Evolutionary conservation across 1,284 basidiomycete species (phyloP), one percentile per base, ranked within the genome.

Genomic region (Moesziomyces globuligerus): DNA sequence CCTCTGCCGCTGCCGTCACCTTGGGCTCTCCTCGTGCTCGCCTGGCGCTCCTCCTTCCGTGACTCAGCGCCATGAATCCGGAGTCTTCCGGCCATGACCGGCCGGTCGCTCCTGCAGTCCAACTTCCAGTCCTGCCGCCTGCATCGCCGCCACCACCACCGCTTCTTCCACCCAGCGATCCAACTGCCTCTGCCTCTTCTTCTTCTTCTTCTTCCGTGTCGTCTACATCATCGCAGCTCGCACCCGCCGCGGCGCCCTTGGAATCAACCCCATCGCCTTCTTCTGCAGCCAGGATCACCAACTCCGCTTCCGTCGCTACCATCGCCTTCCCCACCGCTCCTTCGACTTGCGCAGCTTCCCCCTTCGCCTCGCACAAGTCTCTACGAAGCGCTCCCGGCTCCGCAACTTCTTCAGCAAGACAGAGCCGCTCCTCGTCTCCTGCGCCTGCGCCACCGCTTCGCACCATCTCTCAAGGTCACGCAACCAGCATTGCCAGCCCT

Each of bases 391-490:
- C 20, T 10, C 45, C 62, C n/a, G 24, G 40, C 11, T 66, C 55
- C 7, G 28, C 57, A 2, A 26, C 61, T 17, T 56, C 68, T 8
- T 54, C 57, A 4, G 23, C 42, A 28, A 38, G 53, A 26, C 52
- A 55, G 18, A 70, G 67, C 21, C 67, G 60, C 23, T 51, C 55
- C 13, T 60, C 67, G 10, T 66, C 68, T n/a, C 61, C 61, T 8
- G 54, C 57, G 28, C 61, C 61, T n/a, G 50, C 61, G 8, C 68
- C 62, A 17, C 57, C 53, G 5, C 54, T 71, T 11, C 57, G 68
- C 11, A 60, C 61, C 9, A 50, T 71, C 25, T 59, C 68, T 2
- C 61, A 65, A 23, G 49, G 50, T 8, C 52, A 58, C 10, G 32
- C 40, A 26, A 49, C 58, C 4, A 45, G 37, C 20, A 42, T 38